These are phyloP conservation scores for Clarireedia sp. DNA, from an alignment of 2,329 filamentous ascomycete genomes.

Conservation along the genomic window DNA sequence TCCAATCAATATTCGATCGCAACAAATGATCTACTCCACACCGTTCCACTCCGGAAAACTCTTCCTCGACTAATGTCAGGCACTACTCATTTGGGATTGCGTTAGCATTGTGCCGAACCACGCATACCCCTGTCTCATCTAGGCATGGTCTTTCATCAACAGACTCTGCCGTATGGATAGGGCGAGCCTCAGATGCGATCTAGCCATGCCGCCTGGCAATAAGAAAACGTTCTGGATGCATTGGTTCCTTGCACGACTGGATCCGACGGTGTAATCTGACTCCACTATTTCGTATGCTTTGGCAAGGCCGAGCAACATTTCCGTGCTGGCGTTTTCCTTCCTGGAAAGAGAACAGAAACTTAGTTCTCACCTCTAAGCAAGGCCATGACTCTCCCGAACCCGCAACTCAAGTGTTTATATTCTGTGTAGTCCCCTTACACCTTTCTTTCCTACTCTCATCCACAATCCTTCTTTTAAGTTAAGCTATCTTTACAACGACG, in stretches of 20 bases:
- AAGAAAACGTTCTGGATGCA: slow-evolving; percentile 6
- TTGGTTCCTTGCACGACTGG: not conserved
- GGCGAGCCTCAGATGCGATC: not conserved
- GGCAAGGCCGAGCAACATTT: not conserved
- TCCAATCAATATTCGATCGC: slow-evolving; percentile 8
- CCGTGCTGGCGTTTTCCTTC: not conserved
- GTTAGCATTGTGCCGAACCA: not conserved
- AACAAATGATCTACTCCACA: not conserved
- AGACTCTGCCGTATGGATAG: not conserved
- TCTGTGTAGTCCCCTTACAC: not conserved
- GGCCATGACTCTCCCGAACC: not conserved
- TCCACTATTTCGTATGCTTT: slow-evolving; percentile 3
- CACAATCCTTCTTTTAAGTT: not conserved
- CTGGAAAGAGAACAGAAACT: not conserved
- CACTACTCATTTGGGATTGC: not conserved
- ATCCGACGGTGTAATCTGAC: not conserved
- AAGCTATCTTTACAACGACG: not conserved
- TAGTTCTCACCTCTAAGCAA: not conserved
- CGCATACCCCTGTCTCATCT: not conserved
- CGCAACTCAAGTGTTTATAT: not conserved
- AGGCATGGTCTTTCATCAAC: not conserved
- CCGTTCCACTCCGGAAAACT: slow-evolving; percentile 1
- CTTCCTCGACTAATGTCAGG: not conserved
- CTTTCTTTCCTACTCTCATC: not conserved
- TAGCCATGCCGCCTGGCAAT: slow-evolving; percentile 1